Evolutionary conservation across 768 basidiomycete genomes (phyloP), one percentile per base, ranked within the genome.

Genomic region (Podaxis carcinomalis): DNA sequence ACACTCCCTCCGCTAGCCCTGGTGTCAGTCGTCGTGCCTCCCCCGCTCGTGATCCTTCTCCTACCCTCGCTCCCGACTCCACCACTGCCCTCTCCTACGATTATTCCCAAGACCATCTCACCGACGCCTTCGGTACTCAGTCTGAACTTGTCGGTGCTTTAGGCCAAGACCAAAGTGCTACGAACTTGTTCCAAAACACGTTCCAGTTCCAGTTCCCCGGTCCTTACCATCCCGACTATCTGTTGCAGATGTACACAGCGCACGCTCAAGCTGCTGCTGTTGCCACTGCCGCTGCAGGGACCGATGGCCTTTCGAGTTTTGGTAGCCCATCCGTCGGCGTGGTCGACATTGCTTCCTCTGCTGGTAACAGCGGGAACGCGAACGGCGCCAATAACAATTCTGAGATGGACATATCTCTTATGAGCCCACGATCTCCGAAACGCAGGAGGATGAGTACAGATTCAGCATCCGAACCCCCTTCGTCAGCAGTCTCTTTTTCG

Each of bases 1-100:
- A 90, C 62, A 89, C 88, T 0, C 87, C 88, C 0, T 90, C 91
- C 5, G 88, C 84, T 3, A 89, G 86, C 67, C 90, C 89, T 0
- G 88, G 86, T 14, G 84, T 84, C 27, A 89, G 87, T 69, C 84
- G 88, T 10, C 87, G 90, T 16, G 77, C 89, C 13, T 91, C 90
- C 2, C 90, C 90, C 50, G 78, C 77, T 23, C 78, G 68, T 66
- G 87, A 86, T 9, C 71, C 75, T 1, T 88, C 86, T 1, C 88
- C 90, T 0, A 88, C 82, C 0, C 80, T 90, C 27, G 88, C 83
- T 0, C 85, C 88, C 0, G 89, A 91, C 64, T 86, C 86, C 14
- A 86, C 88, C 4, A 86, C 87, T 0, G 81, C 83, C 56, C 77
- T 81, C 51, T 68, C 76, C 9, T 84, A 82, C 66, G 82, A 83